Evolutionary conservation across 2,329 filamentous ascomycete genomes (phyloP).

Genomic region (Fusarium concolor): DNA sequence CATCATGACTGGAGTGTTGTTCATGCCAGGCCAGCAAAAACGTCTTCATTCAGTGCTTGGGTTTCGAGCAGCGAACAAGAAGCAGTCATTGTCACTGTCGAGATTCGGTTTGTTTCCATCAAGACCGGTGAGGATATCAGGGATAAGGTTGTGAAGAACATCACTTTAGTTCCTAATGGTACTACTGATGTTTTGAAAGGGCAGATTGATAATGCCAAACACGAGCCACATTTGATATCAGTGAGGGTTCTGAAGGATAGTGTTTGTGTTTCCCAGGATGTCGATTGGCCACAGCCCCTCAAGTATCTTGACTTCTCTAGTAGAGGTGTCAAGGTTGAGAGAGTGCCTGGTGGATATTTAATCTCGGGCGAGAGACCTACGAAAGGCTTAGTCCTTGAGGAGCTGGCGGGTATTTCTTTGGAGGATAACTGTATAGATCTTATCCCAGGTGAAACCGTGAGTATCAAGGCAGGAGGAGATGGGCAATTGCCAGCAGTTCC

Average conservation of each 20-base stretch:
- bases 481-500: fast-evolving
- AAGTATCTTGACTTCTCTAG: constrained; percentile 67
- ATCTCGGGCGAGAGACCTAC: constrained; percentile 59
- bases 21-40: constrained; percentile 3
- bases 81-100: neutral
- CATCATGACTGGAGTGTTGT: constrained; percentile 13
- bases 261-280: constrained; percentile 47
- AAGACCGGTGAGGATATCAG: neutral
- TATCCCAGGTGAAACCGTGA: constrained; percentile 57
- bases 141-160: neutral
- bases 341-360: constrained; percentile 43
- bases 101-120: constrained; percentile 2
- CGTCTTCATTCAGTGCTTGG: neutral
- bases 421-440: constrained; percentile 71
- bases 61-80: neutral
- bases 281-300: constrained; percentile 71
- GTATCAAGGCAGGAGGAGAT: fast-evolving
- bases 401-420: constrained; percentile 56
- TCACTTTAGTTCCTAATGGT: neutral
- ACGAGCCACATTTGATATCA: neutral
- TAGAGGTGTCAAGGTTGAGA: constrained; percentile 52
- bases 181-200: neutral
- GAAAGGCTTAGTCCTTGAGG: constrained; percentile 67
- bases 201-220: neutral
- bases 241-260: neutral